A percentile compares a stretch with the other conserved stretches of the same genome.
Conservation (phyloP, 2,329 filamentous ascomycete species). For the Cordyceps cateniannulata region DNA sequence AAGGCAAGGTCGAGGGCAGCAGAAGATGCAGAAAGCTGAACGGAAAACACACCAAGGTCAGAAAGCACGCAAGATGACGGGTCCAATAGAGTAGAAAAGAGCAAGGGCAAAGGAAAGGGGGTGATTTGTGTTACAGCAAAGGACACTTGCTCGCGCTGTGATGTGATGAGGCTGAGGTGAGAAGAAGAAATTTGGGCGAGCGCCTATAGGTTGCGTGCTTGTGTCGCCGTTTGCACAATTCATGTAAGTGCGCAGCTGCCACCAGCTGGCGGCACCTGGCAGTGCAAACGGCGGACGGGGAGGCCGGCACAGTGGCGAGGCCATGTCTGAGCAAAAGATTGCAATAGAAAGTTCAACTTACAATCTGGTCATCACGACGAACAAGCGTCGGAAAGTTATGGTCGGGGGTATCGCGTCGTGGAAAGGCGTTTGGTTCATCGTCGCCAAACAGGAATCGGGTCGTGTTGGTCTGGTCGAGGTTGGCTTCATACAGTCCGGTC, state of each 20-base stretch:
- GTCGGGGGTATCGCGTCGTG: slow-evolving; percentile 55
- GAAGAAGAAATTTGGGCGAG: not conserved
- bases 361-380: slow-evolving; percentile 53
- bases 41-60: slow-evolving; percentile 27
- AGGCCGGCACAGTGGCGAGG: not conserved
- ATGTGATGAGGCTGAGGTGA: not conserved
- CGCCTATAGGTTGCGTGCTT: not conserved
- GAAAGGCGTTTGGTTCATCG: slow-evolving; percentile 53
- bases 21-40: slow-evolving; percentile 72
- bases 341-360: slow-evolving; percentile 30
- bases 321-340: not conserved
- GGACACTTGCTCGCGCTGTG: not conserved
- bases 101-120: not conserved
- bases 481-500: slow-evolving; percentile 59
- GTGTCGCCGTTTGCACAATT: slow-evolving; percentile 1
- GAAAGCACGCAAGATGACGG: slow-evolving; percentile 20
- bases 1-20: slow-evolving; percentile 74
- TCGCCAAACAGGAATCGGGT: slow-evolving; percentile 81
- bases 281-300: not conserved
- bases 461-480: slow-evolving; percentile 77
- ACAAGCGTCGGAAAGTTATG: slow-evolving; percentile 84
- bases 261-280: slow-evolving; percentile 8
- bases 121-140: not conserved
- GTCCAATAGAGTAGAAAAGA: slow-evolving; percentile 13
- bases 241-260: not conserved